A percentile compares a stretch with the other conserved stretches of the same genome.
These are phyloP conservation scores for Metschnikowia lachancei DNA, from an alignment of 805 yeast species.

Conservation along the genomic window DNA sequence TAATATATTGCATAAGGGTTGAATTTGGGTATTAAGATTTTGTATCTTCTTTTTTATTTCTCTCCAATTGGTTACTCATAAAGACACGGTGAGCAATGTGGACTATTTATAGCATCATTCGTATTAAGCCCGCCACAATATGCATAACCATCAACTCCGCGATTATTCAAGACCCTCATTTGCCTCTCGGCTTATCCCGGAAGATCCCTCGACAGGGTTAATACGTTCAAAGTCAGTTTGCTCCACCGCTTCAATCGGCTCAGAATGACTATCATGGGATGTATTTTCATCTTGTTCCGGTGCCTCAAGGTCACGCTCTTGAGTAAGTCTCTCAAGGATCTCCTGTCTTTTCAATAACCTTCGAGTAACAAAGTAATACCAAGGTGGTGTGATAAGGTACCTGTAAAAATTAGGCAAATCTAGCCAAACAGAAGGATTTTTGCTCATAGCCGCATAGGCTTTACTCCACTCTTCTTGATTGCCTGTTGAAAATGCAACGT, in stretches of 20 bases:
- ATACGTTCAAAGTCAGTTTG: neutral
- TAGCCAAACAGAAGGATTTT: neutral
- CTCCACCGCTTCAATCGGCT: neutral
- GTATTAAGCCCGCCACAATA: neutral
- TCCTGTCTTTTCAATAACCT: slow-evolving; percentile 2
- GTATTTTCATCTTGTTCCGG: neutral
- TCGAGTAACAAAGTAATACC: slow-evolving; percentile 7
- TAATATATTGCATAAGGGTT: too few species aligned
- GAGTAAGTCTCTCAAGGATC: neutral
- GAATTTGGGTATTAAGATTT: too few species aligned
- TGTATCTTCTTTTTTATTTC: too few species aligned
- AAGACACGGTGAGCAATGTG: too few species aligned
- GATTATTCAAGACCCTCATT: neutral
- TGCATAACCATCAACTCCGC: neutral
- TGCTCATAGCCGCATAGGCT: neutral
- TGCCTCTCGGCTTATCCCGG: neutral
- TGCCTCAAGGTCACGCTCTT: neutral
- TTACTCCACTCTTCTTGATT: slow-evolving; percentile 8
- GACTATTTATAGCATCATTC: too few species aligned
- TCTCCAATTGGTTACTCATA: too few species aligned
- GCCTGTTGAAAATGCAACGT: slow-evolving; percentile 1
- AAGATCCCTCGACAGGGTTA: neutral
- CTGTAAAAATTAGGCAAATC: slow-evolving; percentile 7
- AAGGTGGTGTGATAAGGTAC: slow-evolving; percentile 11
- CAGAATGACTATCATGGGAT: neutral